Evolutionary conservation across 2,329 filamentous ascomycete genomes (phyloP), one percentile per base, ranked within the genome.

Genomic region (Hymenoscyphus fructigenus): DNA sequence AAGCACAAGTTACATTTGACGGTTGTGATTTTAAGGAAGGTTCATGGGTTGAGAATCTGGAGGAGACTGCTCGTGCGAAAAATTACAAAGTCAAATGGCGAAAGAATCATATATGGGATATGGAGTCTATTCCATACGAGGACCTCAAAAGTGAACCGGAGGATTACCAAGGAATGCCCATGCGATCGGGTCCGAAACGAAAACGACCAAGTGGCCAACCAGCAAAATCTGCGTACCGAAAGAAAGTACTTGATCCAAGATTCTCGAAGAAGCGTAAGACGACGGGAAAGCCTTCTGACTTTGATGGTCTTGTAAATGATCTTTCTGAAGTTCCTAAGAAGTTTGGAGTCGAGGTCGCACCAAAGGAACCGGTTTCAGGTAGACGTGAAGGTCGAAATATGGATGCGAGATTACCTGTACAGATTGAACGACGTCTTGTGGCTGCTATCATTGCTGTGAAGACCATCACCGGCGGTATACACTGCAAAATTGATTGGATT

Each of bases 401-500:
- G 9, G 56, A 69, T 71, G 73, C 70, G 69, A 65, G 44, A 73
- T 66, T 68, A 23, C 73, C 78, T 57, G 75, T 78, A 3, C 78
- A 80, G 59, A 78, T 79, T 70, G 80, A 82, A 64, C 78, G 77
- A 41, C 79, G 83, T 56, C 77, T 87, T 32, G 77, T 88, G 60
- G 82, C 85, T 20, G 83, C 85, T 2, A 85, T 88, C 64, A 78
- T 89, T 60, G 82, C 84, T 15, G 78, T 88, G 44, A 81, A 83
- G 20, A 83, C 83, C 7, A 76, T 90, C 9, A 77, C 88, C 6
- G 88, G 88, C 10, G 88, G 88, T 6, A 79, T 86, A 12, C 84
- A 86, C 67, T 82, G 84, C 69, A 78, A 80, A 1, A 79, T 88
- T 26, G 87, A 90, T 69, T 88, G 86, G 82, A 86, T 86, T 10